Percentiles rank a stretch among this genome's conserved stretches.
Evolutionary conservation across 140 eudicot species (phyloP).

Genomic region (Stevia rebaudiana): DNA sequence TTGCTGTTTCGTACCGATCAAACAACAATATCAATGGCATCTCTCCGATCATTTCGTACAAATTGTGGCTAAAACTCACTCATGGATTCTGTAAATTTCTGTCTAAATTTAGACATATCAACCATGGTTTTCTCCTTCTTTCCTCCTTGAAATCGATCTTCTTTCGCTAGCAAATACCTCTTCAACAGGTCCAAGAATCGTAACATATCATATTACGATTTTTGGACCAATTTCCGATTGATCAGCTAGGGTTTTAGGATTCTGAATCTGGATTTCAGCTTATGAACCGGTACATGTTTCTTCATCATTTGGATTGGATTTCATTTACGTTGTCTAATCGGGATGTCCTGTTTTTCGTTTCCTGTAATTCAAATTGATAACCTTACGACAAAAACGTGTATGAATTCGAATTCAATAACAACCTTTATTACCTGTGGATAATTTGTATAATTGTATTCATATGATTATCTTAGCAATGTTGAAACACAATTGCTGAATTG

Average conservation of each 20-base stretch:
- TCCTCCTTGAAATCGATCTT: conserved; percentile 21
- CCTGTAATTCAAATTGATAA: not conserved
- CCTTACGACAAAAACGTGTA: not conserved
- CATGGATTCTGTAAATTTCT: conserved; percentile 11
- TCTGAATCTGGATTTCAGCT: conserved; percentile 20
- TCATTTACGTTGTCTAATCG: not conserved
- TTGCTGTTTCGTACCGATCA: not conserved
- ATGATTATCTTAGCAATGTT: not conserved
- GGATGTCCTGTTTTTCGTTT: not conserved
- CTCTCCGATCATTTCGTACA: conserved; percentile 17
- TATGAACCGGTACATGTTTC: conserved; percentile 4
- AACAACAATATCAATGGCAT: not conserved
- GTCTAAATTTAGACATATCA: conserved; percentile 20
- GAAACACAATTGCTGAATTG: conserved; percentile 4
- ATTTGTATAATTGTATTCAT: conserved; percentile 5
- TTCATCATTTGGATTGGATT: not conserved
- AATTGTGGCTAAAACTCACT: conserved; percentile 29
- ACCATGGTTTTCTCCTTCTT: conserved; percentile 24
- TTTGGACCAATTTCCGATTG: conserved; percentile 47
- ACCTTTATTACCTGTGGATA: not conserved
- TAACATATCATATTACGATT: conserved; percentile 31
- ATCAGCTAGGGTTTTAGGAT: conserved; percentile 28
- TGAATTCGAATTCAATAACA: conserved; percentile 2
- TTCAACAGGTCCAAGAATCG: conserved; percentile 40
- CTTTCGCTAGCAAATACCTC: not conserved